Base-by-base conservation (phyloP, 2,329 filamentous ascomycete species). In the Stachybotrys chartarum region DNA sequence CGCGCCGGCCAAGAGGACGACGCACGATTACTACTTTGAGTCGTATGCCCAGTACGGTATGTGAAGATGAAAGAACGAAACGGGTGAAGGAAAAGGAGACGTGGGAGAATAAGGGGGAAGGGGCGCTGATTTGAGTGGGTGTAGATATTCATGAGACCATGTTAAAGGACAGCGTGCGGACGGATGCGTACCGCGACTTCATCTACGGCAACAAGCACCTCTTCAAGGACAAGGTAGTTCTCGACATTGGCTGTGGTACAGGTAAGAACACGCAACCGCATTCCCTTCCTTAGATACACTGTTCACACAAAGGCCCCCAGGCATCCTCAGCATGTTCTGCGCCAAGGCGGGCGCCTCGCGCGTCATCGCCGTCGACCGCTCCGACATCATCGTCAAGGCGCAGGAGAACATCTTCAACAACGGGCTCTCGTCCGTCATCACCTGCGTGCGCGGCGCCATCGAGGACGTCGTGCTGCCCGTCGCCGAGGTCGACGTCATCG, bases 311-410 rank as follows among this genome's bases (percentile, higher is more conserved):
- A 42, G 14, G 35, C 14, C 35, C 35, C 16, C 42, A 78, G 90
- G 91, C 30, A 96, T 97, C 61, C 76, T 97, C 14, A 93, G 88
- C 66, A 92, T 97, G 85, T 96, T 97, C 75, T 95, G 91, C 68
- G 92, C 91, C 54, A 89, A 87, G 70, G 93, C 92, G 16, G 93
- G 92, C 45, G 93, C 93, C 7, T 84, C 86, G 64, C 84, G 85
- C 63, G 92, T 97, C 54, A 87, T 95, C 68, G 91, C 92, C 5
- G 91, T 97, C 8, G 92, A 97, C 72, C 94, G 94, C 67, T 94
- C 90, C 4, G 87, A 87, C 62, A 96, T 97, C 68, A 91, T 96
- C 64, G 78, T 89, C 66, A 92, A 92, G 67, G 91, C 92, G 5
- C 84, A 85, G 46, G 87, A 93, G 66, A 96, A 94, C 64, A 79